phyloP scores from a whole-genome alignment of 2,329 filamentous ascomycete genomes.

The Talaromyces verruculosus region DNA sequence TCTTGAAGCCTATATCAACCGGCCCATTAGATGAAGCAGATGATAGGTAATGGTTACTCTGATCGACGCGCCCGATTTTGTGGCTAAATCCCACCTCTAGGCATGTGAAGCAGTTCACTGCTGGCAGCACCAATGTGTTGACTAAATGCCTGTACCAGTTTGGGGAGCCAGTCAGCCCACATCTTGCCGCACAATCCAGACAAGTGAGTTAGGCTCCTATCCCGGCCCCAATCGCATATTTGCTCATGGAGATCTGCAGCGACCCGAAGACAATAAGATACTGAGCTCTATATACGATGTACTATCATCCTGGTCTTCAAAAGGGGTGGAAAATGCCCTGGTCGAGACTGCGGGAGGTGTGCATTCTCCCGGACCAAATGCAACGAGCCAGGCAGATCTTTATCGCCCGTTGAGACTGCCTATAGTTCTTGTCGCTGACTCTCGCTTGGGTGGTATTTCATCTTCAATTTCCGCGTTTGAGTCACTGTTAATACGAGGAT shows the following conservation, averaged over 20 bases:
- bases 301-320: slow-evolving; percentile 38
- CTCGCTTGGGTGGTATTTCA: slow-evolving; percentile 74
- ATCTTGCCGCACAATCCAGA: slow-evolving; percentile 64
- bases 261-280: slow-evolving; percentile 52
- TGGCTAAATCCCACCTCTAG: slow-evolving; percentile 38
- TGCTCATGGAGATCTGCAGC: slow-evolving; percentile 35
- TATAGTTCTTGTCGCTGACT: slow-evolving; percentile 71
- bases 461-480: slow-evolving; percentile 78
- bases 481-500: slow-evolving; percentile 73
- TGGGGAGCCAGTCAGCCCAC: slow-evolving; percentile 71
- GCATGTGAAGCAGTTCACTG: slow-evolving; percentile 62
- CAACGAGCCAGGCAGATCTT: slow-evolving; percentile 73
- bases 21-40: slow-evolving; percentile 70
- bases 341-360: slow-evolving; percentile 82
- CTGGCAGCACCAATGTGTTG: slow-evolving; percentile 43
- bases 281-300: slow-evolving; percentile 51
- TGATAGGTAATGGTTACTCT: slow-evolving; percentile 63
- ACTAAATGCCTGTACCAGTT: slow-evolving; percentile 70
- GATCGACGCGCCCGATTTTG: slow-evolving; percentile 49
- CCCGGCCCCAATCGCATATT: not conserved
- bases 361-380: slow-evolving; percentile 74
- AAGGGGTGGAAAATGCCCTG: slow-evolving; percentile 59
- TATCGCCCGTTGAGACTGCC: slow-evolving; percentile 74
- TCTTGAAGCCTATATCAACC: slow-evolving; percentile 80
- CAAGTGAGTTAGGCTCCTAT: slow-evolving; percentile 31